Evolutionary conservation across 164 flowering plant genomes (phyloP).

Genomic region (Annona squamosa): DNA sequence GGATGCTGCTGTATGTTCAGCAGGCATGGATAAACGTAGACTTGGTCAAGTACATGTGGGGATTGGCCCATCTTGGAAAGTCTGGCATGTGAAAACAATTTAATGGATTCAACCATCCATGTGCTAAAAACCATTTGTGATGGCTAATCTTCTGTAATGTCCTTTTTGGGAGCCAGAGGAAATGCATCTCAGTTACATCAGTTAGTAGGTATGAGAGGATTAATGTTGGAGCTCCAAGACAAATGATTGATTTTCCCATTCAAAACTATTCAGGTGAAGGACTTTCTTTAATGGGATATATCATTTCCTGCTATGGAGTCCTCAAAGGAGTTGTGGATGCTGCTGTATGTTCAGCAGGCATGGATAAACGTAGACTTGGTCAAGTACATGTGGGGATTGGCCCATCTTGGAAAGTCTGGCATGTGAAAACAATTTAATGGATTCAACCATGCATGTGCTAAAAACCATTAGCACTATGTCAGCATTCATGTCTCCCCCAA

Average conservation of each 20-base stretch:
- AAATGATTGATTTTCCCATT: background rate
- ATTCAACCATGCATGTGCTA: too few species aligned
- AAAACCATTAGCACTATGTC: too few species aligned
- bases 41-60: background rate
- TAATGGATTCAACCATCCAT: too few species aligned
- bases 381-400: background rate
- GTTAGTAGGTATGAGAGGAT: slow-evolving; percentile 8
- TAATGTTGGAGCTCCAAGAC: background rate
- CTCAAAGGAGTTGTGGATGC: background rate
- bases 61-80: too few species aligned
- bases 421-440: too few species aligned
- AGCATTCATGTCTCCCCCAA: too few species aligned
- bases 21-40: background rate
- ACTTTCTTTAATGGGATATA: background rate
- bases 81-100: too few species aligned
- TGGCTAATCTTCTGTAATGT: too few species aligned
- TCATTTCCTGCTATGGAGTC: background rate
- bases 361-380: background rate
- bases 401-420: too few species aligned
- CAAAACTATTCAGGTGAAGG: slow-evolving; percentile 3
- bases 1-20: background rate
- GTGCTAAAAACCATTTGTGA: too few species aligned
- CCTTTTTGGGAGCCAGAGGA: slow-evolving; percentile 5
- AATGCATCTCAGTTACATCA: slow-evolving; percentile 6
- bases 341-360: background rate